Base-by-base conservation (phyloP, 1,284 basidiomycete genomes). In the Trametes versicolor region DNA sequence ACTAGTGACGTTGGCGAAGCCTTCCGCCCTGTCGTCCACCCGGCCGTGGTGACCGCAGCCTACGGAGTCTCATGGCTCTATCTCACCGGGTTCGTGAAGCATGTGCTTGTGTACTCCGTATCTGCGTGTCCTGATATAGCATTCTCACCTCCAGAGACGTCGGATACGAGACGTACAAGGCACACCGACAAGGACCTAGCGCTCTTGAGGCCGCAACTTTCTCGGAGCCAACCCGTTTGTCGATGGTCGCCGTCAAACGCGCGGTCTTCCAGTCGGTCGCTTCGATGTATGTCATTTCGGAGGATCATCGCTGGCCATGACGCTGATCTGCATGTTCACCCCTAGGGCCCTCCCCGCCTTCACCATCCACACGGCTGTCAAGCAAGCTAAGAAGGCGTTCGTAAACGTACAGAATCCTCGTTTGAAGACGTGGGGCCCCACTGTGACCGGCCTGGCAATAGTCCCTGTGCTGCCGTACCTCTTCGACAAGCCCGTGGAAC, bases 1-100 rank as follows among this genome's bases (percentile, higher is more conserved):
- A 94, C 94, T 25, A 94, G 92, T 79, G 96, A 98, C 75, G 82
- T 98, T 37, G 96, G 96, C 63, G 96, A 98, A 79, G 94, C 95
- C 0, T 96, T 98, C 79, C 85, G 96, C 34, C 96, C 96, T 1
- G 87, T 97, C 43, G 93, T 97, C 3, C 87, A 87, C 19, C 93
- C 95, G 0, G 85, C 81, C 70, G 72, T 94, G 15, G 95, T 96
- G n/a, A 87, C 85, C 2, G 90, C 90, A 36, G 93, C 94, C 4
- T 97, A 97, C 77, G 94, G 91, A 27, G 80, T 96, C 63, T 95
- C 93, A 0, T 97, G 95, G 95, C 77, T 93, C 39, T 96, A 92
- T 76, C 82, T 91, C 52, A 80, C 81, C 50, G 87, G 87, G 88
- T 89, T 65, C 71, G 51, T 55, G 59, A 59, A 47, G 60, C 68